Evolutionary conservation across 352 stramenopile species (phyloP).

Genomic region (Elongisporangium anandrum): DNA sequence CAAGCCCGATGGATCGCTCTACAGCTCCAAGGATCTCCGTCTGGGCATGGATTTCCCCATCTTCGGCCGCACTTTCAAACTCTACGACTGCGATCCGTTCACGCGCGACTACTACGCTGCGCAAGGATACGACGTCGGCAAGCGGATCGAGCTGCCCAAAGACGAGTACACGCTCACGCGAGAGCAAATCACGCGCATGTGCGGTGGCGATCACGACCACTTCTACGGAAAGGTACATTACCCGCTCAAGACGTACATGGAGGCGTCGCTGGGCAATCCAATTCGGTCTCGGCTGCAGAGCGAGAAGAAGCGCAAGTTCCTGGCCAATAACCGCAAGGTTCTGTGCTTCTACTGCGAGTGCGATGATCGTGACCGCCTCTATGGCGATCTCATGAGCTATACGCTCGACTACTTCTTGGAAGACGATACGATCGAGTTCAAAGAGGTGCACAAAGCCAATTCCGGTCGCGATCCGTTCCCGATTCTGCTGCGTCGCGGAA

Average conservation of each 20-base stretch:
- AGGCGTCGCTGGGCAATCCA: slow-evolving; percentile 73
- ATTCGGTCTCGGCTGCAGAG: slow-evolving; percentile 57
- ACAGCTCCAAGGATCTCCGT: slow-evolving; percentile 45
- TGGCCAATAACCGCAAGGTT: slow-evolving; percentile 84
- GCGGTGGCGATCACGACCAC: slow-evolving; percentile 56
- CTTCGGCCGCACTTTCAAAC: slow-evolving; percentile 70
- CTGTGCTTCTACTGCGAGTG: slow-evolving; percentile 85
- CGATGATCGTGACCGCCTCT: slow-evolving; percentile 75
- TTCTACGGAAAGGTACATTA: slow-evolving; percentile 78
- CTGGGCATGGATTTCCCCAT: slow-evolving; percentile 71
- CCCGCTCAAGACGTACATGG: slow-evolving; percentile 83
- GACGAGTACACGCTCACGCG: slow-evolving; percentile 80
- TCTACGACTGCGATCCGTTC: slow-evolving; percentile 75
- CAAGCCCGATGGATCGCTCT: slow-evolving; percentile 50
- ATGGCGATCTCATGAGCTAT: slow-evolving; percentile 79
- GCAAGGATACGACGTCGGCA: slow-evolving; percentile 36
- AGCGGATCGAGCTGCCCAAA: slow-evolving; percentile 57
- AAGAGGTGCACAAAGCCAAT: slow-evolving; percentile 75
- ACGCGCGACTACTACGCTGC: slow-evolving; percentile 60
- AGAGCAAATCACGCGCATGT: slow-evolving; percentile 74
- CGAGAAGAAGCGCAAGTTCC: slow-evolving; percentile 83
- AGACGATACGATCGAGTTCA: slow-evolving; percentile 89
- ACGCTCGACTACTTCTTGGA: slow-evolving; percentile 84
- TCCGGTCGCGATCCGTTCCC: slow-evolving; percentile 80
- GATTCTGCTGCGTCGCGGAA: slow-evolving; percentile 58